Base-by-base conservation (phyloP, 306 rosid species). In the Vigna radiata region DNA sequence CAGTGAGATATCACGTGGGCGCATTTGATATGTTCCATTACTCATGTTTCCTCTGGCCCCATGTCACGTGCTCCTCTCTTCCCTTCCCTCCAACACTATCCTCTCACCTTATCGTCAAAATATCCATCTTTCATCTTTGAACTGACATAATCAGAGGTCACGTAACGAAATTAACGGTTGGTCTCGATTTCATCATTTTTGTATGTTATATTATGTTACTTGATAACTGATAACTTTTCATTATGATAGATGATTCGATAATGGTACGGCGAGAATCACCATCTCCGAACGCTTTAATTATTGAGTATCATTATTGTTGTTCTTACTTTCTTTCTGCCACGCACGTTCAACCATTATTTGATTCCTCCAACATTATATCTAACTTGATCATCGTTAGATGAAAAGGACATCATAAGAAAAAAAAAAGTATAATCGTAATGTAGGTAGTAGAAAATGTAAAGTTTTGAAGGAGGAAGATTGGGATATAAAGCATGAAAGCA, bases 31-130 rank as follows among this genome's bases (percentile, higher is more conserved):
- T 23, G 81, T 15, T 81, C 33, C 47, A 73, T 47, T 8, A 13
- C 5, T 6, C 5, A 9, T 1, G 10, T 25, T 12, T 1, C 3
- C 12, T 4, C 18, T 13, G 16, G 81, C 43, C 17, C 72, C 33
- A 1, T 12, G 0, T 56, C 77, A 73, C 78, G 68, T 72, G 77
- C n/a, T 21, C 25, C 41, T 56, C 54, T 7, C 54, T 13, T 71
- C 55, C 67, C 39, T 66, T 13, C 9, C 6, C 47, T 36, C 44
- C 44, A 33, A 62, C 68, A 53, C 63, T 11, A 10, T 11, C 15
- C 23, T 21, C 23, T 25, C 0, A 25, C 27, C 27, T 25, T 25
- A 25, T 25, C 27, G 2, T 25, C 27, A 25, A 25, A 25, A 25
- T 25, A 25, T 25, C 0, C 27, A 25, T 25, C 27, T 25, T 25